Percentiles rank a stretch among this genome's conserved stretches.
Conservation (phyloP, 495 filamentous ascomycete species). For the Astrothelium subdiscretum region DNA sequence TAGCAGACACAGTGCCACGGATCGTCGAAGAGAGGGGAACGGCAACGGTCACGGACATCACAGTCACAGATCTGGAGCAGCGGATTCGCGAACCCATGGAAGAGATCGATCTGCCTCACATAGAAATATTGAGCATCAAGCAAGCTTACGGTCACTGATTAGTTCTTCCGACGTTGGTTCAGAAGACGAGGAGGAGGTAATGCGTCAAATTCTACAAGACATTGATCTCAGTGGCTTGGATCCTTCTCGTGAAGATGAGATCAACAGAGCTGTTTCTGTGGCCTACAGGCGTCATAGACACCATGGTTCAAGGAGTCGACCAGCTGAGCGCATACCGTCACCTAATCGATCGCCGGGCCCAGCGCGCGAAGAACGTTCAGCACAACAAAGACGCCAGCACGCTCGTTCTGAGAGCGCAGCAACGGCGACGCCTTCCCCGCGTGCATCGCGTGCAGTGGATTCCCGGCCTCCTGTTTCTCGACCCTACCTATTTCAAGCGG, state of each 20-base stretch:
- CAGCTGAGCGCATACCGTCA: constrained; percentile 6
- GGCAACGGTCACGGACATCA: constrained; percentile 12
- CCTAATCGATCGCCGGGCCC: not conserved
- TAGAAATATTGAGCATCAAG: constrained; percentile 70
- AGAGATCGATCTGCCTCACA: not conserved
- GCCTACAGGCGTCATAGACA: constrained; percentile 65
- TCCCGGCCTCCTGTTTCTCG: constrained; percentile 43
- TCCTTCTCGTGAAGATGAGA: constrained; percentile 62
- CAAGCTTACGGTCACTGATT: constrained; percentile 71
- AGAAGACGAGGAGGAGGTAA: constrained; percentile 78
- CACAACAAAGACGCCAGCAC: constrained; percentile 12
- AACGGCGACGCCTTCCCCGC: constrained; percentile 16
- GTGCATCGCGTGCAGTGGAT: not conserved
- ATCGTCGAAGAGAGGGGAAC: constrained; percentile 14
- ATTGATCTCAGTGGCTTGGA: constrained; percentile 75
- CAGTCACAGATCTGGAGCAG: not conserved
- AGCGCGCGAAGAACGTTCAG: not conserved
- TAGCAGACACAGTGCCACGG: not conserved
- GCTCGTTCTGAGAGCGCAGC: constrained; percentile 24
- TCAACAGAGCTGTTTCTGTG: constrained; percentile 79
- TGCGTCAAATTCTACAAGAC: constrained; percentile 79
- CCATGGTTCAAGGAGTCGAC: constrained; percentile 22
- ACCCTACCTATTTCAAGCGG: constrained; percentile 43
- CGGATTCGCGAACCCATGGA: not conserved
- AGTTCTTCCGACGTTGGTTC: constrained; percentile 62